phyloP scores from a whole-genome alignment of 2,329 filamentous ascomycete genomes.

The Colletotrichum limetticola region DNA sequence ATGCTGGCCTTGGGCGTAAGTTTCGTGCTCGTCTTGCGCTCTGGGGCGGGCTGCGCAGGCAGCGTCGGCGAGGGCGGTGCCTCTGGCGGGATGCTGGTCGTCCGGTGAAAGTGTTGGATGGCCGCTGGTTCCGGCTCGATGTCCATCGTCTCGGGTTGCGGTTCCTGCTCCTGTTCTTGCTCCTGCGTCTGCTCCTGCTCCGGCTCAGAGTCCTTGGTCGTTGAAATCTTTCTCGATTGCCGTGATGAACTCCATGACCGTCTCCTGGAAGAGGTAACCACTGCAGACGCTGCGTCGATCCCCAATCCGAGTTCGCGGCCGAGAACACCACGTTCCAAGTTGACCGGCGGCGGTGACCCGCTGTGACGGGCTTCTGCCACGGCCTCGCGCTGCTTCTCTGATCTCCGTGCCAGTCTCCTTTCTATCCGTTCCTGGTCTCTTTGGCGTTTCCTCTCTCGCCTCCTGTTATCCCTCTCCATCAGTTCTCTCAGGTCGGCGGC shows the following conservation, averaged over 20 bases:
- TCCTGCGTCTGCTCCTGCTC: constrained; percentile 9
- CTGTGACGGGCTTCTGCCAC: constrained; percentile 63
- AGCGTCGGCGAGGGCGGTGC: constrained; percentile 36
- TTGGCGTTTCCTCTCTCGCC: constrained; percentile 78
- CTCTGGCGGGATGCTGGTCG: constrained; percentile 55
- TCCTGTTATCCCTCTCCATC: constrained; percentile 87
- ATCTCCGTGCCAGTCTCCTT: constrained; percentile 71
- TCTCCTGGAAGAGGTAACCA: constrained; percentile 67
- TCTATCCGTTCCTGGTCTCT: constrained; percentile 75
- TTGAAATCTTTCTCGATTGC: constrained; percentile 44
- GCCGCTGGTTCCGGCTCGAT: constrained; percentile 31
- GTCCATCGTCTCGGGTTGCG: constrained; percentile 15
- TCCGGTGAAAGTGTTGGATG: constrained; percentile 57
- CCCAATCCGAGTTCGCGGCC: constrained; percentile 70
- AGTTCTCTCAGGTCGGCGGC: constrained; percentile 86
- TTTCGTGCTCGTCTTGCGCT: constrained; percentile 14
- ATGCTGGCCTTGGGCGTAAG: constrained; percentile 43
- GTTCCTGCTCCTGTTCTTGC: background rate
- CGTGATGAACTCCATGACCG: constrained; percentile 51
- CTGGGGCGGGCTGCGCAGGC: constrained; percentile 1
- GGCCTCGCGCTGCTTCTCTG: constrained; percentile 73
- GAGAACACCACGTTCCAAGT: constrained; percentile 69
- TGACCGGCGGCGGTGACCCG: constrained; percentile 63
- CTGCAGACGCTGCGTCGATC: constrained; percentile 60
- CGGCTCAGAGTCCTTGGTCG: constrained; percentile 28